Evolutionary conservation across 306 rosid genomes (phyloP), one percentile per base, ranked within the genome.

Genomic region (Malus orientalis): DNA sequence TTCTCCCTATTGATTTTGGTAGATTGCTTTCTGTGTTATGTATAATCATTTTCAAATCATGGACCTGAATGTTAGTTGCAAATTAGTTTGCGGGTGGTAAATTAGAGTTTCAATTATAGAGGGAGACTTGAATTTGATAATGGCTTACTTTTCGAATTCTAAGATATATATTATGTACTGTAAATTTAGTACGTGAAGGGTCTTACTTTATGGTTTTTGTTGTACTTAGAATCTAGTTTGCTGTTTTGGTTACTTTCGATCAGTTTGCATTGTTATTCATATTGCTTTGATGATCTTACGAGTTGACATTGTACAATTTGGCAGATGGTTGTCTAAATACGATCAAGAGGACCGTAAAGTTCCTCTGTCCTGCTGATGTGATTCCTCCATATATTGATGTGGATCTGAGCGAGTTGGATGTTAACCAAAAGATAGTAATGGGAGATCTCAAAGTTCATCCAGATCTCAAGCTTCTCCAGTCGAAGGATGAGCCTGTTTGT

Each of bases 341-440:
- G 75, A 89, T 95, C 81, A 95, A 81, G 80, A 88, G 93, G 83
- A 92, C 97, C 0, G 97, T 88, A 2, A 95, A 95, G 88, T 90
- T 45, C 70, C 87, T 95, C 30, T 92, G 98, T 79, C 97, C 98
- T 11, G 97, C 93, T 0, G 97, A 95, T 84, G 84, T 90, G 71
- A 82, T 95, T 76, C 98, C 98, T 13, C 98, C 97, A 16, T 95
- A 85, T 80, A 92, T 95, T 38, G 98, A 95, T 13, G 97, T 95
- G 30, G 97, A 95, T 81, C 81, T 95, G 76, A 95, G 98, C 66
- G 96, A 92, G 86, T 81, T 95, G 81, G 98, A 95, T 49, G 93
- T 84, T 6, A 92, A 93, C 67, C 91, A 92, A 77, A 95, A 92
- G 86, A 5, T 95, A 67, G 91, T 92, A 32, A 82, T 89, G 86